A percentile compares a stretch with the other conserved stretches of the same genome.
These are phyloP conservation scores for Erythrobasidium hasegawianum DNA, from an alignment of 1,284 basidiomycete genomes.

Conservation along the genomic window DNA sequence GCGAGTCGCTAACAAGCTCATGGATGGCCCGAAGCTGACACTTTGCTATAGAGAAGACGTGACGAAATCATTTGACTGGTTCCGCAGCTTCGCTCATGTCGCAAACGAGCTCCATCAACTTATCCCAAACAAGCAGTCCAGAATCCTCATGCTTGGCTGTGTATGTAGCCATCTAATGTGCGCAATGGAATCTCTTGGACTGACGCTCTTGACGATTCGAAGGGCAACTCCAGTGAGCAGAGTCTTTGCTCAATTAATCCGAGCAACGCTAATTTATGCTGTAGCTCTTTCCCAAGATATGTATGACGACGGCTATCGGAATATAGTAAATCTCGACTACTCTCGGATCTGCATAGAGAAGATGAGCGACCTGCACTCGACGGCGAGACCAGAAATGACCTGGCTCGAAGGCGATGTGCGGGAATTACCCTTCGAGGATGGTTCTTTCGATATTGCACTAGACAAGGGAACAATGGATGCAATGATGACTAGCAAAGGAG, in stretches of 20 bases:
- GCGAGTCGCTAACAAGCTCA: conserved; percentile 51
- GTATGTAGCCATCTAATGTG: not conserved
- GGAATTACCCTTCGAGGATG: conserved; percentile 62
- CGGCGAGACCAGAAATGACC: conserved; percentile 64
- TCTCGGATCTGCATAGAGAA: conserved; percentile 73
- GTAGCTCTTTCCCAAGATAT: conserved; percentile 51
- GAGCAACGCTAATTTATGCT: not conserved
- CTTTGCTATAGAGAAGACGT: conserved; percentile 57
- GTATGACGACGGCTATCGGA: conserved; percentile 82
- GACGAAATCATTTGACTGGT: conserved; percentile 72
- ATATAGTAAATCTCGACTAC: conserved; percentile 82
- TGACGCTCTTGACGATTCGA: not conserved
- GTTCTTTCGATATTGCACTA: conserved; percentile 75
- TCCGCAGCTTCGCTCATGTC: conserved; percentile 69
- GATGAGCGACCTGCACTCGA: conserved; percentile 64
- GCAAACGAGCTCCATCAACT: conserved; percentile 59
- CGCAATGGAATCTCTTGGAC: not conserved
- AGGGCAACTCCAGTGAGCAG: conserved; percentile 66
- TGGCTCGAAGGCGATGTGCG: conserved; percentile 53
- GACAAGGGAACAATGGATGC: conserved; percentile 97
- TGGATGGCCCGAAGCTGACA: conserved; percentile 1
- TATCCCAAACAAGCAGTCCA: conserved; percentile 62
- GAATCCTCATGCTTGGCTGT: conserved; percentile 83
- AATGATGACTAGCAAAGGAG: conserved; percentile 81
- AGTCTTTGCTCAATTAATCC: not conserved